Conservation (phyloP, 352 stramenopile species). For the Chrysophaeum taylorii region DNA sequence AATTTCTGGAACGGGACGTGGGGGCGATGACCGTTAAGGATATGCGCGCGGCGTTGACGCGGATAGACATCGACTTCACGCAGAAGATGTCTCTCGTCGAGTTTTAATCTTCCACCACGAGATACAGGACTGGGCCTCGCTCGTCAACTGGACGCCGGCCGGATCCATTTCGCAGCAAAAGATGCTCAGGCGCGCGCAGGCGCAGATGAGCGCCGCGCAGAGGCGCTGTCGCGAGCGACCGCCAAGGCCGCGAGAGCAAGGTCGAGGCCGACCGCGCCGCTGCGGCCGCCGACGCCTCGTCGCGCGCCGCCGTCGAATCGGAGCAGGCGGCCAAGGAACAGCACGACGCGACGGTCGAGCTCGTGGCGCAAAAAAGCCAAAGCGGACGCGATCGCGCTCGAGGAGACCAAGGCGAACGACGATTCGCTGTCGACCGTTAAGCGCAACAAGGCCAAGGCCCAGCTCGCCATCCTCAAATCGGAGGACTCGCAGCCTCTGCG, state of each 20-base stretch:
- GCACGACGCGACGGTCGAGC: conserved; percentile 23
- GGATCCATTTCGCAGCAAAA: conserved; percentile 10
- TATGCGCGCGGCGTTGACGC: conserved; percentile 28
- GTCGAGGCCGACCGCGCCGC: too few relatives aligned
- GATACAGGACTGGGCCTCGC: conserved; percentile 23
- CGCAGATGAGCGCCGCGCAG: conserved; percentile 21
- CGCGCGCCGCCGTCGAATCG: conserved; percentile 15
- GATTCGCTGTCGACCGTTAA: conserved; percentile 31
- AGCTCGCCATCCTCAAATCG: conserved; percentile 32
- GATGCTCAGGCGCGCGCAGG: neutral
- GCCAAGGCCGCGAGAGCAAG: conserved; percentile 13
- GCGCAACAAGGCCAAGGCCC: conserved; percentile 35
- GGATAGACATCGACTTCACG: conserved; percentile 40
- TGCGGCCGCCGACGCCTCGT: conserved; percentile 19
- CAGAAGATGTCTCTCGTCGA: conserved; percentile 30
- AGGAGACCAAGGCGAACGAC: conserved; percentile 29
- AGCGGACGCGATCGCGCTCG: conserved; percentile 23
- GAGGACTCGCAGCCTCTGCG: conserved; percentile 29
- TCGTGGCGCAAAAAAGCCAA: conserved; percentile 29
- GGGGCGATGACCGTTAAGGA: conserved; percentile 30
- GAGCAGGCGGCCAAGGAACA: conserved; percentile 20
- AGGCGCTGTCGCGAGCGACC: conserved; percentile 14
- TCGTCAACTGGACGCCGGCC: conserved; percentile 29
- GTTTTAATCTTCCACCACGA: conserved; percentile 36
- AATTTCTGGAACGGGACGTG: conserved; percentile 23